Evolutionary conservation across 352 stramenopile genomes (phyloP).

Genomic region (Phytophthora rubi): DNA sequence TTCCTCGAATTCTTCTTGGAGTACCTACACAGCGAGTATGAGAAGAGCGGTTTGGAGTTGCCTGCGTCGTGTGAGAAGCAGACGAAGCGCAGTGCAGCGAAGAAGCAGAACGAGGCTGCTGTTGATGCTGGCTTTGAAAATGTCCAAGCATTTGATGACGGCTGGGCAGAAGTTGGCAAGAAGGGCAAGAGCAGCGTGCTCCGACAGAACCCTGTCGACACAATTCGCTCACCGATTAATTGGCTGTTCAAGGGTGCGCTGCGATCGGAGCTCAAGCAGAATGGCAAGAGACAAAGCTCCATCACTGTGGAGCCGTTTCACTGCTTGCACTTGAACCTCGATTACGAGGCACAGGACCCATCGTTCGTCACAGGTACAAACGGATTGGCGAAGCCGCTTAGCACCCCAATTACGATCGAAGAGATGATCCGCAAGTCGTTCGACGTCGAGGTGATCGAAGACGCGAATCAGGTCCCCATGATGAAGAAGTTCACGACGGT

Average conservation of each 20-base stretch:
- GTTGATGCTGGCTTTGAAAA: constrained; percentile 26
- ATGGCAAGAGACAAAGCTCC: constrained; percentile 74
- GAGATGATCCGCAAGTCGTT: constrained; percentile 84
- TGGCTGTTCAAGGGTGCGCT: constrained; percentile 87
- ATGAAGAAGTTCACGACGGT: constrained; percentile 82
- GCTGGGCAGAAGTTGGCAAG: constrained; percentile 82
- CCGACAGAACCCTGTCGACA: constrained; percentile 74
- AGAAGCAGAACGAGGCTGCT: constrained; percentile 17
- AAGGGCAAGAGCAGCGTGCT: constrained; percentile 80
- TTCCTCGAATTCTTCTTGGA: constrained; percentile 90
- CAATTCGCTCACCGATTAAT: constrained; percentile 77
- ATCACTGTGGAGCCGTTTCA: constrained; percentile 90
- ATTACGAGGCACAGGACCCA: constrained; percentile 53
- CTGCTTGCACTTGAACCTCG: constrained; percentile 82
- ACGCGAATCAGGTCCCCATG: constrained; percentile 46
- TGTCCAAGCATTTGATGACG: constrained; percentile 56
- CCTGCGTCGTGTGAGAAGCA: constrained; percentile 66
- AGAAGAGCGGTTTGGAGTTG: constrained; percentile 68
- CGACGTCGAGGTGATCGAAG: constrained; percentile 77
- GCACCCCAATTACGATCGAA: constrained; percentile 58
- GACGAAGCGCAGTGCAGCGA: constrained; percentile 47
- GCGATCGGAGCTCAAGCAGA: constrained; percentile 79
- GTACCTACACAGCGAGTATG: constrained; percentile 84
- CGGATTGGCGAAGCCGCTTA: constrained; percentile 40
- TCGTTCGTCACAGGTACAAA: constrained; percentile 48